These are phyloP conservation scores for Litsea cubeba DNA, from an alignment of 164 flowering plant species.

Conservation along the genomic window DNA sequence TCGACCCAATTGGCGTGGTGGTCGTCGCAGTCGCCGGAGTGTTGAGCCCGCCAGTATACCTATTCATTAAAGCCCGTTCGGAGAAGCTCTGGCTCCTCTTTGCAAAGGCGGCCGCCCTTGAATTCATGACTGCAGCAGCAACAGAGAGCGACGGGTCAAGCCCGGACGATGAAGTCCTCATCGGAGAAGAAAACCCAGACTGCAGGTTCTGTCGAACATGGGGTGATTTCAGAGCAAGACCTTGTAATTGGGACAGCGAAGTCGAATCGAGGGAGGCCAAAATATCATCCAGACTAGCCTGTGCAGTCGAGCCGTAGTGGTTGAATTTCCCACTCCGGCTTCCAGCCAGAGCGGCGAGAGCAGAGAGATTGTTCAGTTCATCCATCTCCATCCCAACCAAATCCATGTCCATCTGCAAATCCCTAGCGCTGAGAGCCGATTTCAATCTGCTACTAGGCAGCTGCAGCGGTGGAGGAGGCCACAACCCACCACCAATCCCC, in stretches of 20 bases:
- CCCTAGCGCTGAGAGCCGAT: conserved; percentile 61
- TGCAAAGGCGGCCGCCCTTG: conserved; percentile 52
- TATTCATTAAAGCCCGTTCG: conserved; percentile 44
- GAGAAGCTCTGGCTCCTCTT: conserved; percentile 88
- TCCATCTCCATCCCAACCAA: conserved; percentile 55
- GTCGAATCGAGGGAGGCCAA: conserved; percentile 53
- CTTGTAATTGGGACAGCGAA: conserved; percentile 51
- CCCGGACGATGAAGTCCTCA: conserved; percentile 46
- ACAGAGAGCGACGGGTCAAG: conserved; percentile 49
- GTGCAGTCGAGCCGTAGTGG: conserved; percentile 42
- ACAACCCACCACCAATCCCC: conserved; percentile 53
- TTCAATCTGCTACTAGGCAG: conserved; percentile 78
- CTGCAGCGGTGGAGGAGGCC: conserved; percentile 62
- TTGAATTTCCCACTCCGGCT: conserved; percentile 24
- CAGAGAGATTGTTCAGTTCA: conserved; percentile 33
- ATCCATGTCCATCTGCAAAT: conserved; percentile 64
- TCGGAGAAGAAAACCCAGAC: conserved; percentile 62
- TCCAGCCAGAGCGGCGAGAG: conserved; percentile 20
- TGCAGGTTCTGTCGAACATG: conserved; percentile 26
- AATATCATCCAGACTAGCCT: conserved; percentile 61
- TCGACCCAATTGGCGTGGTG: conserved; percentile 38
- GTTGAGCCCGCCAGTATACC: conserved; percentile 22
- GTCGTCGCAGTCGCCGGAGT: conserved; percentile 20
- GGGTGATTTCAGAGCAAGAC: conserved; percentile 16
- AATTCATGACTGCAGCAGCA: conserved; percentile 45